A percentile compares a stretch with the other conserved stretches of the same genome.
Conservation (phyloP, 2,329 filamentous ascomycete species). For the Lachnellula arida region DNA sequence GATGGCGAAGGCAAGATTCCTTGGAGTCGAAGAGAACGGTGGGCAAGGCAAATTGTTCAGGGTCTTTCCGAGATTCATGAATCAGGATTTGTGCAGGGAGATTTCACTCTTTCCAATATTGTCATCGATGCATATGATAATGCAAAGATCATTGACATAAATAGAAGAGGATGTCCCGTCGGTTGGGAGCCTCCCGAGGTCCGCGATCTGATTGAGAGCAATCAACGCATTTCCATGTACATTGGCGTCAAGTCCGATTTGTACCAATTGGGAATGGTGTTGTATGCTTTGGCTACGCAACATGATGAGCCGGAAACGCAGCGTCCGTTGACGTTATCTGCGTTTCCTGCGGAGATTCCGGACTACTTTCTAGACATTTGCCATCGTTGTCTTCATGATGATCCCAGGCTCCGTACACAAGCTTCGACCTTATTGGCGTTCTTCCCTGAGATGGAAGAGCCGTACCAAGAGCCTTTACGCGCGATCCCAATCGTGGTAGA, state of each 20-base stretch:
- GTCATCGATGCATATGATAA: conserved; percentile 81
- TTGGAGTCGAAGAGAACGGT: conserved; percentile 74
- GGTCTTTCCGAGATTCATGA: conserved; percentile 93
- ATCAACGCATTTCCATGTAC: conserved; percentile 90
- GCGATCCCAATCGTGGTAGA: conserved; percentile 28
- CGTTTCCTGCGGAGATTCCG: conserved; percentile 60
- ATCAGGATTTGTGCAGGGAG: conserved; percentile 92
- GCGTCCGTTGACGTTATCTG: conserved; percentile 59
- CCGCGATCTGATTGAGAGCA: conserved; percentile 75
- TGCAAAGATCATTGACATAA: conserved; percentile 98
- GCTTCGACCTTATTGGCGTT: conserved; percentile 66
- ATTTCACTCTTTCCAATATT: conserved; percentile 96
- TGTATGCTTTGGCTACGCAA: conserved; percentile 85
- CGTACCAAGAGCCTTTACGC: conserved; percentile 9
- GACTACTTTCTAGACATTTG: conserved; percentile 81
- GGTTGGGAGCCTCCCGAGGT: conserved; percentile 98
- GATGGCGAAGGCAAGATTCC: conserved; percentile 59
- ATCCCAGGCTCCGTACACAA: conserved; percentile 67
- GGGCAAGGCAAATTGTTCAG: conserved; percentile 86
- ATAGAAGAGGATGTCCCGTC: conserved; percentile 91
- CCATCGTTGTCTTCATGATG: conserved; percentile 61
- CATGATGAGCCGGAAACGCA: conserved; percentile 86
- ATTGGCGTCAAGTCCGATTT: conserved; percentile 97
- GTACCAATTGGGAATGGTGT: conserved; percentile 89
- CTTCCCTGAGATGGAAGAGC: conserved; percentile 51